phyloP scores from a whole-genome alignment of 371 early-diverging fungal species.

The Lichtheimia hyalospora region DNA sequence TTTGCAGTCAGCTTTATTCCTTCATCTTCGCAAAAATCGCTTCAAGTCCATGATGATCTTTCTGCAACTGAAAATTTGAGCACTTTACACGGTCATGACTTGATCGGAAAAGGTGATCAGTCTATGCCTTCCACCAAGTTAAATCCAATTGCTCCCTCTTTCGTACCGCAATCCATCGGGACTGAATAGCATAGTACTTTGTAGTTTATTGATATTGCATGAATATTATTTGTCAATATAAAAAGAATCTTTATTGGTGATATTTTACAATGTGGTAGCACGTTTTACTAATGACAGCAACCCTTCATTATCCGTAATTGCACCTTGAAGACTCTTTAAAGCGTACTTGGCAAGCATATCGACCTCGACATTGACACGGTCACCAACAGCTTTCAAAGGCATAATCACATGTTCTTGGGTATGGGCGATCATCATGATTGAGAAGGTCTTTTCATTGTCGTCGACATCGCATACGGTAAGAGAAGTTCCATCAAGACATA shows the following conservation, averaged over 20 bases:
- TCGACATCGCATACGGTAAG: slow-evolving; percentile 91
- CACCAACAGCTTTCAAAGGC: slow-evolving; percentile 74
- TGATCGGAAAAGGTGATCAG: no score
- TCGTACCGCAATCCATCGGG: no score
- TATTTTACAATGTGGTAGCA: slow-evolving; percentile 6
- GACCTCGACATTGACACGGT: slow-evolving; percentile 90
- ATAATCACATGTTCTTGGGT: slow-evolving; percentile 86
- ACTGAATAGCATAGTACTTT: no score
- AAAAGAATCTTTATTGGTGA: neutral
- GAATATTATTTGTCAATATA: no score
- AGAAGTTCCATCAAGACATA: slow-evolving; percentile 92
- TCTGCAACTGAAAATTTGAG: no score
- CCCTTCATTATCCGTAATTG: slow-evolving; percentile 47
- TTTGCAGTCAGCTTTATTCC: no score
- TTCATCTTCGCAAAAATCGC: no score
- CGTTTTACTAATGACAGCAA: slow-evolving; percentile 41
- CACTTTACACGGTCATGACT: no score
- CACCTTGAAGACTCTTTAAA: slow-evolving; percentile 69
- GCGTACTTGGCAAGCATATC: slow-evolving; percentile 97
- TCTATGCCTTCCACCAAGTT: no score
- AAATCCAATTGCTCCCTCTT: no score
- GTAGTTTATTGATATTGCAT: no score
- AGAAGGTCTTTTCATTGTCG: slow-evolving; percentile 73
- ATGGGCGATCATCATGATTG: slow-evolving; percentile 94
- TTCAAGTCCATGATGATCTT: no score